Conservation (phyloP, 306 rosid species). For the Nissolia schottii region DNA sequence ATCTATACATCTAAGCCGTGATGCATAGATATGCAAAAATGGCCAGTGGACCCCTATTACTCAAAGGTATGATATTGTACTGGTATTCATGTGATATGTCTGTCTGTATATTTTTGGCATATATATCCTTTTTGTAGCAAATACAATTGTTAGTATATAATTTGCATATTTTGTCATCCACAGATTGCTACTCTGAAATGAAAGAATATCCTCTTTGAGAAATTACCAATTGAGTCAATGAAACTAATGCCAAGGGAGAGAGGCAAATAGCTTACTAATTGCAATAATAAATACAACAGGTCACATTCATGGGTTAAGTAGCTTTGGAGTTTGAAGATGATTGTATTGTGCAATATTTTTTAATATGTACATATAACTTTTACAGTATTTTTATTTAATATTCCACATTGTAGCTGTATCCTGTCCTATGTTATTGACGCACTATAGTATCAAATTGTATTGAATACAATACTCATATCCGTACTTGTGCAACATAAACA, state of each 20-base stretch:
- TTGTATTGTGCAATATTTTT: neutral
- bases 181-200: neutral
- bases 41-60: neutral
- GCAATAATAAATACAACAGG: neutral
- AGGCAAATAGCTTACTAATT: neutral
- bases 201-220: neutral
- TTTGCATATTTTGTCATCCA: neutral
- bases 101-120: neutral
- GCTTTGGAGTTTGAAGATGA: neutral
- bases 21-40: neutral
- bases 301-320: neutral
- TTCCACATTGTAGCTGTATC: neutral
- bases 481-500: neutral
- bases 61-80: neutral
- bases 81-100: neutral
- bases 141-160: neutral
- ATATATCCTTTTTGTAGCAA: neutral
- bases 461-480: neutral
- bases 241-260: neutral
- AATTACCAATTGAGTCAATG: neutral
- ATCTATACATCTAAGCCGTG: neutral
- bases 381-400: neutral
- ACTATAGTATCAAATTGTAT: neutral
- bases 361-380: neutral
- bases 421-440: neutral